These are phyloP conservation scores for Bipolaris gigantea DNA, from an alignment of 2,329 filamentous ascomycete genomes.

Conservation along the genomic window DNA sequence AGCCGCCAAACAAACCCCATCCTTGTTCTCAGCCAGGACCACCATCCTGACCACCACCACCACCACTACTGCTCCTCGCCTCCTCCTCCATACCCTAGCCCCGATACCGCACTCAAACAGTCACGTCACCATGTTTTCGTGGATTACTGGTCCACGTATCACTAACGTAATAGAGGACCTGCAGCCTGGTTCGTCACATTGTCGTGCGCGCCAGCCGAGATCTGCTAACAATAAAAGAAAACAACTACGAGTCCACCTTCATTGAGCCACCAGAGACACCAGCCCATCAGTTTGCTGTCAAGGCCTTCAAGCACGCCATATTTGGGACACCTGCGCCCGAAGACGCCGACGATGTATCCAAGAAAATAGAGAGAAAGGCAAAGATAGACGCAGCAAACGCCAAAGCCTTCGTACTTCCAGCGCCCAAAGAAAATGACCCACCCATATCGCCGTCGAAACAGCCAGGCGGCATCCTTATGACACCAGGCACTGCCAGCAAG, in stretches of 20 bases:
- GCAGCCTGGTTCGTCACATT: slow-evolving; percentile 32
- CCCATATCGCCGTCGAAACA: slow-evolving; percentile 59
- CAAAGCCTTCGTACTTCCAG: slow-evolving; percentile 22
- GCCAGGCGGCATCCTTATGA: slow-evolving; percentile 63
- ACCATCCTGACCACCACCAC: not conserved
- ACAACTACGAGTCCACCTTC: slow-evolving; percentile 45
- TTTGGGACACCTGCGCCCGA: slow-evolving; percentile 64
- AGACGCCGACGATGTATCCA: slow-evolving; percentile 38
- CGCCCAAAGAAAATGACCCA: slow-evolving; percentile 25
- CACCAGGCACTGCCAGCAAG: slow-evolving; percentile 60
- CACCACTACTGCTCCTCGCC: not conserved
- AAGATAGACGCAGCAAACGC: slow-evolving; percentile 31
- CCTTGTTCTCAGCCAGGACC: slow-evolving; percentile 7
- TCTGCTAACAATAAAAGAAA: slow-evolving; percentile 29
- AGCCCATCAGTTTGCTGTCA: slow-evolving; percentile 67
- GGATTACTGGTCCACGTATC: slow-evolving; percentile 45
- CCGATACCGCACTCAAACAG: not conserved
- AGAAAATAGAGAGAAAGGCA: slow-evolving; percentile 31
- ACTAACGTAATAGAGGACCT: slow-evolving; percentile 44
- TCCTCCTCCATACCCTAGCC: not conserved
- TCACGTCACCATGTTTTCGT: slow-evolving; percentile 40
- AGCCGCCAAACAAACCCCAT: slow-evolving; percentile 37
- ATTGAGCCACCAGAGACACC: slow-evolving; percentile 65
- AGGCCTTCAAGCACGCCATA: slow-evolving; percentile 66
- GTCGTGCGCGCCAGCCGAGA: not conserved